phyloP scores from a whole-genome alignment of 2,329 filamentous ascomycete genomes.

The Colletotrichum truncatum region DNA sequence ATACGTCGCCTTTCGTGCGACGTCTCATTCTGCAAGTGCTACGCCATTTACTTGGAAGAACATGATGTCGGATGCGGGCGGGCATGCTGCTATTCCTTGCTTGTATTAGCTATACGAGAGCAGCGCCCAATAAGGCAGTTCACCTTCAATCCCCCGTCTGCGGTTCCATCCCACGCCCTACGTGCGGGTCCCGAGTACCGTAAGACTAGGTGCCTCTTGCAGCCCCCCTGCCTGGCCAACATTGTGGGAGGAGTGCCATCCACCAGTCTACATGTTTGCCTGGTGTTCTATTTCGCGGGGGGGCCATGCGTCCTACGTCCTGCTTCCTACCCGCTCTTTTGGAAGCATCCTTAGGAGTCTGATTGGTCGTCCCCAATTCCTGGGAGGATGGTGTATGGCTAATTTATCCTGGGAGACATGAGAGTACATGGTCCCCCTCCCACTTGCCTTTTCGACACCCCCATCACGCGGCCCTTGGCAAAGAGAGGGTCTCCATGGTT shows the following conservation, averaged over 20 bases:
- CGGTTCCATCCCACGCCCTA: not conserved
- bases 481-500: not conserved
- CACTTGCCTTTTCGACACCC: not conserved
- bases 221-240: not conserved
- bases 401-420: not conserved
- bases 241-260: not conserved
- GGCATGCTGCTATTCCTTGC: not conserved
- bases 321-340: constrained; percentile 1
- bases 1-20: not conserved
- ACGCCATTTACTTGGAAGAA: not conserved
- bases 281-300: not conserved
- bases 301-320: constrained; percentile 1
- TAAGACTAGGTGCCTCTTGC: not conserved
- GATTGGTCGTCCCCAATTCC: constrained; percentile 21
- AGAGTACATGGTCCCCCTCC: too few relatives aligned
- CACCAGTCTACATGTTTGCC: constrained; percentile 13
- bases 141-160: not conserved
- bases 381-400: constrained; percentile 15
- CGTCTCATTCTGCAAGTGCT: not conserved
- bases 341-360: not conserved
- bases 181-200: not conserved
- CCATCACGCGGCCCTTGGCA: not conserved
- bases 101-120: not conserved
- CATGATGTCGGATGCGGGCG: not conserved
- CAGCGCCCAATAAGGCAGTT: constrained; percentile 7